Conservation (phyloP, 1,284 basidiomycete species). For the Grifola frondosa region DNA sequence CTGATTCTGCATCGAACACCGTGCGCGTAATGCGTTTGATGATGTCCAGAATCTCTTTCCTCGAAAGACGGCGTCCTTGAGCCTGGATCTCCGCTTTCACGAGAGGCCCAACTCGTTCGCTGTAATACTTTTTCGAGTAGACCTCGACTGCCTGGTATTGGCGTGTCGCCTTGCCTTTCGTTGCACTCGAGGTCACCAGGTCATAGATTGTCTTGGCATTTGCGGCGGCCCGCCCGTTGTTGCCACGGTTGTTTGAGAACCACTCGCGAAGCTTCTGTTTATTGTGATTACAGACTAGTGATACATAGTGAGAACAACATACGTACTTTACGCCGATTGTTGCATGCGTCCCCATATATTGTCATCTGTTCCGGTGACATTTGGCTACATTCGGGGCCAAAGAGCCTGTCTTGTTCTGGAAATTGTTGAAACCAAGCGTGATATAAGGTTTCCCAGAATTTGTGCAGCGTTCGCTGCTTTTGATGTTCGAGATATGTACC, state of each 20-base stretch:
- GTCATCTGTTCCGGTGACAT: not conserved
- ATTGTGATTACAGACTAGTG: not conserved
- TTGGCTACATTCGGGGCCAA: not conserved
- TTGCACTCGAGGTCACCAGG: not conserved
- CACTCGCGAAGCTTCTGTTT: not conserved
- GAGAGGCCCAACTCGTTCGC: not conserved
- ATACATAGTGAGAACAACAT: not conserved
- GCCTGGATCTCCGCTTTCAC: not conserved
- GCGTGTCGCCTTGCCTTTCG: not conserved
- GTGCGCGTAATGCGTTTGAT: not conserved
- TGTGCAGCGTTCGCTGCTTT: not conserved
- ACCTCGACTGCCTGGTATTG: constrained; percentile 2
- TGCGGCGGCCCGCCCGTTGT: not conserved
- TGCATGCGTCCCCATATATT: not conserved
- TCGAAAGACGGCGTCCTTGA: not conserved
- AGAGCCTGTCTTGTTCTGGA: not conserved
- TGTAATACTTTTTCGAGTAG: constrained; percentile 3
- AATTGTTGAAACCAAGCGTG: constrained; percentile 2
- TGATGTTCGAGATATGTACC: too few relatives aligned
- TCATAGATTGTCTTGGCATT: not conserved
- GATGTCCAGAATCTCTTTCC: not conserved
- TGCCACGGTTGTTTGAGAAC: constrained; percentile 1
- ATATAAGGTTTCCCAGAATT: not conserved
- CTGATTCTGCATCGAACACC: not conserved
- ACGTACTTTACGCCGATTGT: not conserved